Evolutionary conservation across 345 rosid genomes (phyloP).

Genomic region (Carallia brachiata): DNA sequence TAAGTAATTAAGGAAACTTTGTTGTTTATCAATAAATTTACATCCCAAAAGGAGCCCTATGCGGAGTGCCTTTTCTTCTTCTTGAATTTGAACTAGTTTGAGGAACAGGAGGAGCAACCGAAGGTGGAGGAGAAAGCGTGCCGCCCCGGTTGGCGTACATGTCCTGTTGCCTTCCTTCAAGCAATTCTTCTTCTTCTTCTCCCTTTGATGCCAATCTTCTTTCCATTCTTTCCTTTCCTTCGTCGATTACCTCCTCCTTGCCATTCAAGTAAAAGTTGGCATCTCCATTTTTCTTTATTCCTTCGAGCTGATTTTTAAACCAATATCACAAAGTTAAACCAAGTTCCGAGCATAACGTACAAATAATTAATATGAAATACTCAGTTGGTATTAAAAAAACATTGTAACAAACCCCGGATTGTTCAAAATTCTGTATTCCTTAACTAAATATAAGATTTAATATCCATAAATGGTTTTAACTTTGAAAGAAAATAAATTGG

Average conservation of each 20-base stretch:
- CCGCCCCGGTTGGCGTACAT: conserved; percentile 12
- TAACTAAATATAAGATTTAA: no score
- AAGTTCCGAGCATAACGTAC: neutral
- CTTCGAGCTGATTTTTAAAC: conserved; percentile 21
- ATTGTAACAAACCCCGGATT: no score
- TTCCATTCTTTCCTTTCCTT: conserved; percentile 23
- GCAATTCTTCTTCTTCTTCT: conserved; percentile 34
- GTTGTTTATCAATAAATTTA: neutral
- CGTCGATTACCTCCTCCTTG: conserved; percentile 18
- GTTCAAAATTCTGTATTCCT: no score
- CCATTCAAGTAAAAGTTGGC: conserved; percentile 26
- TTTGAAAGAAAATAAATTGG: no score
- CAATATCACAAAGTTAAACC: neutral
- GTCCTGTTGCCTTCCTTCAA: conserved; percentile 34
- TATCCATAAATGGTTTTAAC: no score
- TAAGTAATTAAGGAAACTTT: neutral
- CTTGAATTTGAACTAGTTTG: conserved; percentile 28
- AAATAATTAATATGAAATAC: neutral
- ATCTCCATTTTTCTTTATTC: conserved; percentile 29
- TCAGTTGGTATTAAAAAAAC: no score
- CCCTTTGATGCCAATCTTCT: conserved; percentile 26
- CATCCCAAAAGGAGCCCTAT: conserved; percentile 17
- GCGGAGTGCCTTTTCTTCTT: conserved; percentile 19
- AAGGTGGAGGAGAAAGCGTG: no score
- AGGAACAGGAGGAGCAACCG: neutral